These are phyloP conservation scores for Kitagawia praeruptora DNA, from an alignment of 129 eudicot genomes.

Conservation along the genomic window DNA sequence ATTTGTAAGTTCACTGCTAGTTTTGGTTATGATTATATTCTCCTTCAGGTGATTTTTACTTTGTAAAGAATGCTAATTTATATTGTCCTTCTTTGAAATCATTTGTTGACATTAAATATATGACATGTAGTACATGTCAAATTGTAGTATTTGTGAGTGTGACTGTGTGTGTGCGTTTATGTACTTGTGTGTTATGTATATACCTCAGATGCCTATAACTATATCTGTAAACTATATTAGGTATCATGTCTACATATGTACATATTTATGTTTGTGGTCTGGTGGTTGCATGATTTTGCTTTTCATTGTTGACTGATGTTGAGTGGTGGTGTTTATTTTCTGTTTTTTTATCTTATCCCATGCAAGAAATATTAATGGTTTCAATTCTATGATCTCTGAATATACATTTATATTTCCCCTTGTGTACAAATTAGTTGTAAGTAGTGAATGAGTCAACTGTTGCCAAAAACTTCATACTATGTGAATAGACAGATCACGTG, in stretches of 20 bases:
- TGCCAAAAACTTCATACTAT: not conserved
- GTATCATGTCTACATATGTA: not conserved
- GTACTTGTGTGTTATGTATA: not conserved
- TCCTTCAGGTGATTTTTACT: slow-evolving; percentile 55
- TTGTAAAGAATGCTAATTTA: not conserved
- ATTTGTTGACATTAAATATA: not conserved
- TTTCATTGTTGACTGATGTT: not conserved
- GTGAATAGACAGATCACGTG: not conserved
- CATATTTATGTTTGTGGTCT: not conserved
- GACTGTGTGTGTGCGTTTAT: not conserved
- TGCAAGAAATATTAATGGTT: not conserved
- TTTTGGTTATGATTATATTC: slow-evolving; percentile 84
- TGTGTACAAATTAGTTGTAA: not conserved
- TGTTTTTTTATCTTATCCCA: not conserved
- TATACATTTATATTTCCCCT: no score
- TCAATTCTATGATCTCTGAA: not conserved
- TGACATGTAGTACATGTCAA: not conserved
- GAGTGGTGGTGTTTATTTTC: not conserved
- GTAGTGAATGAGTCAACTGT: not conserved
- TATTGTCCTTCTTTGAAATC: not conserved
- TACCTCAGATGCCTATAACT: not conserved
- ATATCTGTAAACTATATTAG: not conserved
- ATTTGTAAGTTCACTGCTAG: slow-evolving; percentile 82
- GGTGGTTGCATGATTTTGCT: not conserved
- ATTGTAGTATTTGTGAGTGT: no score